Base-by-base conservation (phyloP, 345 rosid genomes). In the Eucalyptus rudis region DNA sequence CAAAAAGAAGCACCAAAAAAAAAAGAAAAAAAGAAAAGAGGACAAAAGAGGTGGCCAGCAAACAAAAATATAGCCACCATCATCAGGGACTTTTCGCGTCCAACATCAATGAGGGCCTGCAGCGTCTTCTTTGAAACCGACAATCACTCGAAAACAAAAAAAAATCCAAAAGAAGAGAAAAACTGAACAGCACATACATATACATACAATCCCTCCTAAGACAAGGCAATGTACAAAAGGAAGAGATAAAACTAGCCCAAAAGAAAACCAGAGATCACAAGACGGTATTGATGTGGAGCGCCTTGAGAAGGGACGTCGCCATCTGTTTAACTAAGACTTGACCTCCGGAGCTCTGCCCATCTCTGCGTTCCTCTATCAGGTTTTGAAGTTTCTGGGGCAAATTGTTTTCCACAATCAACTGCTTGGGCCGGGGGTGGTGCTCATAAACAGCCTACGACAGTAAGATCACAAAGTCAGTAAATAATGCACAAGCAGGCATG, bases 401-500 rank as follows among this genome's bases (percentile, higher is more conserved):
- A 89, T 97, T 96, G 84, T 97, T 98, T 96, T 98, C 99, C 89
- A 98, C 97, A 10, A 98, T 98, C 94, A 98, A 91, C 88, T 98
- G 99, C 89, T 98, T 98, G 36, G 99, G 99, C 59, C 96, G 94
- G 12, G 99, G 99, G 90, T 98, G 99, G 90, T 97, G 99, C 97
- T 98, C 99, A 76, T 98, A 98, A 27, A 98, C 99, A 86, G 99
- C 96, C 99, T 98, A 92, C 80, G 76, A 88, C 17, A 76, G 85
- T 27, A 81, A 20, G 56, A 54, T 12, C 33, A 49, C 54, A 27
- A 3, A 76, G 47, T 76, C 83, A 40, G 83, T 76, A 40, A 44
- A 50, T 36, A 27, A 83, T 31, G 44, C 86, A 64, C 50, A 40
- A 36, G 81, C 49, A 64, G 76, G 50, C 71, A 25, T 43, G 36